Evolutionary conservation across 208 protist genomes (phyloP).

Genomic region (Leishmania major): DNA sequence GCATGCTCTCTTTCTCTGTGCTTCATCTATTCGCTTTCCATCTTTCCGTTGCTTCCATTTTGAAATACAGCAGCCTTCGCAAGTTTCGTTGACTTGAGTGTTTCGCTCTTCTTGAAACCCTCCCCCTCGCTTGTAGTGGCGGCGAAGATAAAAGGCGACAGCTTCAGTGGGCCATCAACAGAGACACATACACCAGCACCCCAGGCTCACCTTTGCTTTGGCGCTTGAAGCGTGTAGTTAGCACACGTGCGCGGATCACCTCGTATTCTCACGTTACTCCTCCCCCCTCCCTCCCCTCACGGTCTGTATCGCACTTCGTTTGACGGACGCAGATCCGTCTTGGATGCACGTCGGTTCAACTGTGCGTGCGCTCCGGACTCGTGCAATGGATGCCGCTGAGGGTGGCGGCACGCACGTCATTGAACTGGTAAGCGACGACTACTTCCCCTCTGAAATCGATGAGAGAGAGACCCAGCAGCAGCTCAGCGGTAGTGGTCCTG

Average conservation of each 20-base stretch:
- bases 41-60: not conserved
- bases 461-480: not conserved
- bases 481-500: not conserved
- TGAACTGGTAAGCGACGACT: slow-evolving; percentile 8
- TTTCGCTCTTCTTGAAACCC: not conserved
- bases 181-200: not conserved
- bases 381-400: not conserved
- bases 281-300: not conserved
- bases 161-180: not conserved
- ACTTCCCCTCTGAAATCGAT: slow-evolving; percentile 8
- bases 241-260: not conserved
- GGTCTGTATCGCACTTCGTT: too few species aligned
- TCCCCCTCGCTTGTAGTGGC: too few species aligned
- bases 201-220: not conserved
- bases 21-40: not conserved
- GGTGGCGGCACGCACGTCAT: not conserved
- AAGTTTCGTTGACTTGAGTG: not conserved
- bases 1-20: not conserved
- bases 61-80: not conserved
- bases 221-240: not conserved
- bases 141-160: not conserved
- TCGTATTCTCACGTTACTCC: not conserved
- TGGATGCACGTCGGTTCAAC: too few species aligned
- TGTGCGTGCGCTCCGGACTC: not conserved
- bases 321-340: not conserved